These are phyloP conservation scores for Emericellopsis cladophorae DNA, from an alignment of 2,329 filamentous ascomycete genomes.

Conservation along the genomic window DNA sequence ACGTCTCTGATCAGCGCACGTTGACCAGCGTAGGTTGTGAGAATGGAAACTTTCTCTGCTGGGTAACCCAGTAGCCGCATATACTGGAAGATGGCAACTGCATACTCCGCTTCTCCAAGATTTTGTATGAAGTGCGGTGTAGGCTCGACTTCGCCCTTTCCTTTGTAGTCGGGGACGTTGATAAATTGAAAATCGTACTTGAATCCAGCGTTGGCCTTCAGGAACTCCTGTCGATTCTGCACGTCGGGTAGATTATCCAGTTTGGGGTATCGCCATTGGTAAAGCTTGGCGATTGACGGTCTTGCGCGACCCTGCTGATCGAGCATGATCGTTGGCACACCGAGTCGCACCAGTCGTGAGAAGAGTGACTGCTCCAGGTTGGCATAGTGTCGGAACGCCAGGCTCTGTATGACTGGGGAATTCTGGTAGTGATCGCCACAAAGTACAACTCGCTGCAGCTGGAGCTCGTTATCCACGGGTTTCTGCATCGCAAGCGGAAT, in stretches of 20 bases:
- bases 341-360: slow-evolving; percentile 76
- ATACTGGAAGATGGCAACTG: slow-evolving; percentile 90
- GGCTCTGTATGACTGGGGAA: slow-evolving; percentile 86
- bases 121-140: slow-evolving; percentile 95
- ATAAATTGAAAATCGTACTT: slow-evolving; percentile 94
- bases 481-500: slow-evolving; percentile 90
- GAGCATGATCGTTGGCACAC: slow-evolving; percentile 80
- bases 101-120: slow-evolving; percentile 91
- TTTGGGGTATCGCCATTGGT: slow-evolving; percentile 82
- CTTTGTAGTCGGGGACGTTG: slow-evolving; percentile 87
- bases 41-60: slow-evolving; percentile 68
- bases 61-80: slow-evolving; percentile 95
- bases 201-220: slow-evolving; percentile 80
- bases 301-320: slow-evolving; percentile 90
- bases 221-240: slow-evolving; percentile 55
- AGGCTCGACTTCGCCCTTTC: slow-evolving; percentile 75
- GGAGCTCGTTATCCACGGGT: slow-evolving; percentile 56
- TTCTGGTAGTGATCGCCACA: slow-evolving; percentile 96
- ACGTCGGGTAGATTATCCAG: slow-evolving; percentile 72
- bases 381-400: slow-evolving; percentile 87
- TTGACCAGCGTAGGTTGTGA: slow-evolving; percentile 91
- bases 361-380: slow-evolving; percentile 96
- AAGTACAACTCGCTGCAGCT: slow-evolving; percentile 77
- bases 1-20: slow-evolving; percentile 81
- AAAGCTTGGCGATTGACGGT: slow-evolving; percentile 75